Base-by-base conservation (phyloP, 2,329 filamentous ascomycete species). In the Conoideocrella luteorostrata region DNA sequence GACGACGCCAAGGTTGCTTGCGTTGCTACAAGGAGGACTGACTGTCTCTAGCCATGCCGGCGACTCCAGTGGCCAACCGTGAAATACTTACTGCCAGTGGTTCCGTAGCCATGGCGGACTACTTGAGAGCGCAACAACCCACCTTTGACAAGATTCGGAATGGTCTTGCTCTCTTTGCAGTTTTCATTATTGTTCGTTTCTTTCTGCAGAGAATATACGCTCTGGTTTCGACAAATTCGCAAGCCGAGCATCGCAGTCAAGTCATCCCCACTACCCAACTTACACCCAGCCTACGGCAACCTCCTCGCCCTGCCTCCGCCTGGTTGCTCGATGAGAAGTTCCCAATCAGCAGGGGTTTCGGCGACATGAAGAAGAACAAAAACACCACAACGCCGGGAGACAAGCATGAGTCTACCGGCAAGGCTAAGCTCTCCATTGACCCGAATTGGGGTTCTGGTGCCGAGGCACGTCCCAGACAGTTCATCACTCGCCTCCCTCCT, bases 401-500 rank as follows among this genome's bases (percentile, higher is more conserved):
- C 29, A 43, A 49, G 39, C 49, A 47, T 21, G 33, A 41, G 15
- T 34, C 37, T 24, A 37, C 36, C 36, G 49, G 24, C 36, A 52
- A 4, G 10, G 30, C 23, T 47, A 54, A 48, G 44, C 50, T 55
- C 28, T 43, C 45, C 48, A 55, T 60, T 43, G 52, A 56, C 47
- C 46, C 53, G 26, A 53, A 52, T 36, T 59, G 58, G 61, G 50
- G 32, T 24, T 37, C 46, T 37, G 47, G 47, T 24, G 52, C 47
- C 52, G 55, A 52, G 56, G 50, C 49, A 17, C 42, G 56, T 52
- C 53, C 56, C 43, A 55, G 56, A 39, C 55, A 56, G 30, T 47
- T 65, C 48, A 56, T 65, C 47, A 57, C 63, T 38, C 62, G 66
- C 35, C 64, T 63, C 43, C 68, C 67, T 41, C 71, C 66, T 39